Evolutionary conservation across 192 early-diverging fungal genomes (phyloP).

Genomic region (Diversispora epigaea): DNA sequence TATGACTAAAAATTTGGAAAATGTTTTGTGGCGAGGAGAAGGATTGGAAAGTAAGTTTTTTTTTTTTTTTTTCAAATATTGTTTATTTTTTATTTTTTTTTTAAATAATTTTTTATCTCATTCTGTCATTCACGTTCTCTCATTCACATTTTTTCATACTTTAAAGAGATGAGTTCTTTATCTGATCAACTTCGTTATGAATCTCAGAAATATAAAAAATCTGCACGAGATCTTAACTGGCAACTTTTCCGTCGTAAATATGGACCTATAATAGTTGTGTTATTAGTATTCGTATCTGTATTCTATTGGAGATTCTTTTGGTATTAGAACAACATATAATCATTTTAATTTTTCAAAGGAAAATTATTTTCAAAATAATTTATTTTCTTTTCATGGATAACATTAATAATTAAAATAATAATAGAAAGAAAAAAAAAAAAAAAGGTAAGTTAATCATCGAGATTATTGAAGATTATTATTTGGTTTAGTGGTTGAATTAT

Average conservation of each 20-base stretch:
- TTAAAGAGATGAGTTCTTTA: constrained; percentile 42
- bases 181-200: constrained; percentile 41
- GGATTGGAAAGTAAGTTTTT: constrained; percentile 64
- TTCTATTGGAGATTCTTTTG: constrained; percentile 64
- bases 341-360: too few species aligned
- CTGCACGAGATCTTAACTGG: constrained; percentile 81
- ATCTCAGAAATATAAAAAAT: constrained; percentile 74
- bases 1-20: constrained; percentile 98
- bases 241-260: constrained; percentile 94
- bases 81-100: neutral
- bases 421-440: too few species aligned
- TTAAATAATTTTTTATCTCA: neutral
- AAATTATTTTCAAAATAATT: too few species aligned
- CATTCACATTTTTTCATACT: neutral
- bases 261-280: constrained; percentile 82
- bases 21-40: constrained; percentile 89
- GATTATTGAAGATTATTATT: too few species aligned
- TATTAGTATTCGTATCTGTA: constrained; percentile 76
- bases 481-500: too few species aligned
- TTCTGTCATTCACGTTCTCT: neutral
- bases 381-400: too few species aligned
- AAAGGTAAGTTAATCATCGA: too few species aligned
- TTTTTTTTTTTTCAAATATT: neutral
- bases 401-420: too few species aligned
- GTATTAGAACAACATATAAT: too few species aligned